Percentiles rank a stretch among this genome's conserved stretches.
These are phyloP conservation scores for Corymbia calophylla DNA, from an alignment of 441 rosid species.

Conservation along the genomic window DNA sequence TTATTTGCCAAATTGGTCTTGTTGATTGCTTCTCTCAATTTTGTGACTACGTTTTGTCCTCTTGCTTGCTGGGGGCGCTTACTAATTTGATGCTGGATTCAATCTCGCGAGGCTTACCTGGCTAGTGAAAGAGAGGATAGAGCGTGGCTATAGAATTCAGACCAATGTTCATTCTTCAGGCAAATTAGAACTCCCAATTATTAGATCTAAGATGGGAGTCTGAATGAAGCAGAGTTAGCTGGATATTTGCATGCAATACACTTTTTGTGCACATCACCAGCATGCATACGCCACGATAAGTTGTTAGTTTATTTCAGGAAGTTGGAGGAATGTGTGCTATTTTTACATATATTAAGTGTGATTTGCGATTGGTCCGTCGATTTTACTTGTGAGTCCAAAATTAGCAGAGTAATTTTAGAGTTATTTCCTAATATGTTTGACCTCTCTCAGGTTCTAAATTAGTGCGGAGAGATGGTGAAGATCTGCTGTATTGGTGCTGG, in stretches of 20 bases:
- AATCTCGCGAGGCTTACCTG: background rate
- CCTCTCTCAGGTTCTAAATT: background rate
- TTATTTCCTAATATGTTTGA: background rate
- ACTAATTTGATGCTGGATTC: background rate
- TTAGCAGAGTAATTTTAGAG: background rate
- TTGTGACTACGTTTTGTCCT: background rate
- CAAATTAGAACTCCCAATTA: background rate
- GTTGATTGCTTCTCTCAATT: background rate
- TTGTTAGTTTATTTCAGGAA: background rate
- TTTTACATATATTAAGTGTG: background rate
- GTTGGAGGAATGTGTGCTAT: background rate
- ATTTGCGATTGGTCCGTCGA: background rate
- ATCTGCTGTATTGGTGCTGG: conserved; percentile 18
- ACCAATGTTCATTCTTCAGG: background rate
- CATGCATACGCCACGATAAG: background rate
- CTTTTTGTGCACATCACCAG: background rate
- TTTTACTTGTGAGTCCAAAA: background rate
- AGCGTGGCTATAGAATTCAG: background rate
- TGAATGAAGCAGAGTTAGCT: background rate
- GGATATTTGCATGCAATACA: background rate
- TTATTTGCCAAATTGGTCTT: background rate
- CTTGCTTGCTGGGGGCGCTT: background rate
- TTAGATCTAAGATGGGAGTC: background rate
- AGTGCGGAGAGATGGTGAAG: conserved; percentile 2
- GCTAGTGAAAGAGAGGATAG: background rate